Base-by-base conservation (phyloP, 805 yeast genomes). In the Yamadazyma insecticola region DNA sequence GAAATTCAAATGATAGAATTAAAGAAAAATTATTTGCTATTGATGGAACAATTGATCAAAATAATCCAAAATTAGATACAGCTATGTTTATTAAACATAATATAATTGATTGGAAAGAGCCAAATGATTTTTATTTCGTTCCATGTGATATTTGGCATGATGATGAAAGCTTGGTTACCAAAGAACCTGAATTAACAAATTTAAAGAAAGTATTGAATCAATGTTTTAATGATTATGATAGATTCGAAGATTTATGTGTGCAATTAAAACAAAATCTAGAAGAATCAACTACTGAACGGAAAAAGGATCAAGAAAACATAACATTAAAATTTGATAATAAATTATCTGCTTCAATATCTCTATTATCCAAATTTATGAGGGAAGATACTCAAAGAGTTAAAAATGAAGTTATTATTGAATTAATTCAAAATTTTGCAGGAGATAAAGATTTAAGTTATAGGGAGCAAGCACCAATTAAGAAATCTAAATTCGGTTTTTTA, bases 91-190 rank as follows among this genome's bases (percentile, higher is more conserved):
- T 88, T 34, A 88, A 88, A 50, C 99, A 92, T 59, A 92, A 92
- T 53, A 40, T 72, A 16, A 57, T 60, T 13, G 59, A 54, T 12
- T 92, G 96, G 97, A 68, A 67, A 26, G 97, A 88, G 46, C 97
- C 97, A 1, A 65, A 63, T 5, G 97, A 90, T 59, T 86, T 83
- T 50, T 70, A 76, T 43, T 92, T 83, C 48, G 73, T 84, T 40
- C 96, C 97, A 1, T 80, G 95, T 16, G 79, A 88, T 18, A 81
- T 92, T 24, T 92, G 98, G 98, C 97, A 90, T 57, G 98, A 92
- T 50, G 97, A 92, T 56, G 96, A 87, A 42, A 63, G 73, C 21
- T 70, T 84, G 48, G 70, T 77, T 1, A 64, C 71, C 4, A 70
- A 72, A 26, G 78, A 73, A 24, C 70, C 67, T 5, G 85, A 78